Evolutionary conservation across 805 yeast species (phyloP).

Genomic region (Wickerhamiella dianesei): DNA sequence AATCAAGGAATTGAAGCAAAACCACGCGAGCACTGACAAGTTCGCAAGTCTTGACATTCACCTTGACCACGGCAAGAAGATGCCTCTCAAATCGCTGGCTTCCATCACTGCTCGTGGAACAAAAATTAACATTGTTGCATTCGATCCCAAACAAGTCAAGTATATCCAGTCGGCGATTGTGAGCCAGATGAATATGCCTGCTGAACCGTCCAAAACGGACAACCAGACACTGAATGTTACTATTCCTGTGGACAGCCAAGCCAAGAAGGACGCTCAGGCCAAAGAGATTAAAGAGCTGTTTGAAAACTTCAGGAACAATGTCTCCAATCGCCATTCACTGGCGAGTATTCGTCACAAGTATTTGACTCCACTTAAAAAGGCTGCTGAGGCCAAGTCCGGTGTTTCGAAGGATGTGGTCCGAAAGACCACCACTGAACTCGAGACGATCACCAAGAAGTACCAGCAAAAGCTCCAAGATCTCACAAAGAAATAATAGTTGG

Average conservation of each 20-base stretch:
- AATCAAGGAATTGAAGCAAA: constrained; percentile 52
- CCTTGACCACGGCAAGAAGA: constrained; percentile 33
- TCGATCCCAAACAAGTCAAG: constrained; percentile 65
- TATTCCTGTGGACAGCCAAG: constrained; percentile 63
- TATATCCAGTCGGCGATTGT: constrained; percentile 57
- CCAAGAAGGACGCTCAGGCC: constrained; percentile 39
- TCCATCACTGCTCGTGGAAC: constrained; percentile 25
- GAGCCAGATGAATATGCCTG: constrained; percentile 59
- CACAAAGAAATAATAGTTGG: constrained; percentile 30
- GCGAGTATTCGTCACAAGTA: constrained; percentile 45
- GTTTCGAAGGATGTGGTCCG: constrained; percentile 30
- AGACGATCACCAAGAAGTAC: constrained; percentile 55
- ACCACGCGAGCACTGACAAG: constrained; percentile 51
- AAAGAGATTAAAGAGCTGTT: constrained; percentile 51
- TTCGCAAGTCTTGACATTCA: constrained; percentile 48
- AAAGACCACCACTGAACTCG: constrained; percentile 47
- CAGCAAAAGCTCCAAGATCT: constrained; percentile 42
- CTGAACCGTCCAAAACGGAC: constrained; percentile 60
- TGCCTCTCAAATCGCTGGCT: constrained; percentile 34
- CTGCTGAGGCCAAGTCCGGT: constrained; percentile 30
- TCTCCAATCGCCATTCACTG: constrained; percentile 34
- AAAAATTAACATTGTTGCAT: constrained; percentile 52
- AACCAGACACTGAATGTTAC: constrained; percentile 61
- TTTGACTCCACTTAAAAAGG: constrained; percentile 40
- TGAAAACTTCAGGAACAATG: constrained; percentile 47